Conservation (phyloP, 164 flowering plant genomes). For the Chloranthus sessilifolius region DNA sequence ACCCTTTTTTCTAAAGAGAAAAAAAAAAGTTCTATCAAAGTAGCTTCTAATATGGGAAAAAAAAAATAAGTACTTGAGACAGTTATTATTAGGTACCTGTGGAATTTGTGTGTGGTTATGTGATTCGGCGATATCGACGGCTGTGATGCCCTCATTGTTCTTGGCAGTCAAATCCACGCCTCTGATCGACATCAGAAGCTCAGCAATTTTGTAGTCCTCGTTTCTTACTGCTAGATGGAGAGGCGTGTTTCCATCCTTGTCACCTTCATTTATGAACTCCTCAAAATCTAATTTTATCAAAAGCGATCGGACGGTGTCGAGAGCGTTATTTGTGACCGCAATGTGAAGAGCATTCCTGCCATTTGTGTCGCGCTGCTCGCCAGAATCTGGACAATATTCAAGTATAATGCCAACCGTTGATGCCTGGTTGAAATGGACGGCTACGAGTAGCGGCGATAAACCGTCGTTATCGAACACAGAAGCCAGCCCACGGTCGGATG, state of each 20-base stretch:
- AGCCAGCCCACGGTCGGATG: neutral
- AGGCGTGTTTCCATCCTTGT: conserved; percentile 9
- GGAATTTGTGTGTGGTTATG: too few relatives aligned
- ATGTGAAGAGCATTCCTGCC: conserved; percentile 10
- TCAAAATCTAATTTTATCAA: neutral
- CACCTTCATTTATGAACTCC: conserved; percentile 4
- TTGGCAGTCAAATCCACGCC: conserved; percentile 1
- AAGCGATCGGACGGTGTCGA: neutral
- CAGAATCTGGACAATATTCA: conserved; percentile 3
- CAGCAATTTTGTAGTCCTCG: neutral
- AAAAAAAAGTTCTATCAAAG: too few relatives aligned
- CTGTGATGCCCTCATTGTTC: conserved; percentile 3
- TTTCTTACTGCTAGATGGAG: conserved; percentile 5
- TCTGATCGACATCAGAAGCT: neutral
- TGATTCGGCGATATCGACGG: conserved; percentile 6
- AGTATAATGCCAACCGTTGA: neutral
- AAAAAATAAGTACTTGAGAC: too few relatives aligned
- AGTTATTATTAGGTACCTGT: too few relatives aligned
- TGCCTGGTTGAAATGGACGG: neutral
- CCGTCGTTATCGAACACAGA: neutral
- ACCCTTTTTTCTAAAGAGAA: too few relatives aligned
- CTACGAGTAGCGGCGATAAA: conserved; percentile 3
- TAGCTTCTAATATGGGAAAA: too few relatives aligned
- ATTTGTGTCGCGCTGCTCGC: neutral
- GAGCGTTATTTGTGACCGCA: neutral